Percentiles rank a stretch among this genome's conserved stretches.
phyloP scores from a whole-genome alignment of 2,329 filamentous ascomycete species.

The Aspergillus spinulosporus region DNA sequence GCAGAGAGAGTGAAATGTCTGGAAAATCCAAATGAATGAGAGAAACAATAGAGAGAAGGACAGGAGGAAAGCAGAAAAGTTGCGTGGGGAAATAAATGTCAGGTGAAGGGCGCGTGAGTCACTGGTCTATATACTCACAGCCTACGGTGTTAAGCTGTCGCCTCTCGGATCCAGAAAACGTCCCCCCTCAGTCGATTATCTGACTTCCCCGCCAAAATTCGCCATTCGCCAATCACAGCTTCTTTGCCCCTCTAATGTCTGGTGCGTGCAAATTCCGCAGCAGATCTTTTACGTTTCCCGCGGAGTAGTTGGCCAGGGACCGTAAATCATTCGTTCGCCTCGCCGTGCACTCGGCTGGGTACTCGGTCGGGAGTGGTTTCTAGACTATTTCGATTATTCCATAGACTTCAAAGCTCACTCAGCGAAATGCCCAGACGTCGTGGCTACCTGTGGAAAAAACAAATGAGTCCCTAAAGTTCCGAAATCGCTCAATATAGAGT shows the following conservation, averaged over 20 bases:
- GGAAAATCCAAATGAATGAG: slow-evolving; percentile 8
- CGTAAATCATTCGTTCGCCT: slow-evolving; percentile 1
- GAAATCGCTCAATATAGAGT: slow-evolving; percentile 1
- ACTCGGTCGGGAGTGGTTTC: background rate
- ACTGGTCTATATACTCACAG: slow-evolving; percentile 11
- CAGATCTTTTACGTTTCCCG: slow-evolving; percentile 13
- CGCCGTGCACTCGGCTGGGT: background rate
- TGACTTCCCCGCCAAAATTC: slow-evolving; percentile 4
- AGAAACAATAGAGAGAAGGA: slow-evolving; percentile 7
- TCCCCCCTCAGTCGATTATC: background rate
- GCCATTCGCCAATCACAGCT: slow-evolving; percentile 9
- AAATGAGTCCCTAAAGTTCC: background rate
- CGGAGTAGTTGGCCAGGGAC: slow-evolving; percentile 3
- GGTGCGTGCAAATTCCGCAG: slow-evolving; percentile 10
- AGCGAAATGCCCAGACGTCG: background rate
- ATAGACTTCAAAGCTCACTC: background rate
- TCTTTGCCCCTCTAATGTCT: slow-evolving; percentile 8
- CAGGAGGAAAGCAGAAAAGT: slow-evolving; percentile 16
- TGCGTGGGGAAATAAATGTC: background rate
- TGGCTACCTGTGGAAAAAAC: background rate
- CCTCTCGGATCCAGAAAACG: slow-evolving; percentile 6
- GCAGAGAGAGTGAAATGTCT: slow-evolving; percentile 7
- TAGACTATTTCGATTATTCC: slow-evolving; percentile 5
- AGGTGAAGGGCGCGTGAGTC: slow-evolving; percentile 23
- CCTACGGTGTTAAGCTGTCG: background rate